These are phyloP conservation scores for Trichosporon asahii DNA, from an alignment of 1,284 basidiomycete genomes.

Conservation along the genomic window DNA sequence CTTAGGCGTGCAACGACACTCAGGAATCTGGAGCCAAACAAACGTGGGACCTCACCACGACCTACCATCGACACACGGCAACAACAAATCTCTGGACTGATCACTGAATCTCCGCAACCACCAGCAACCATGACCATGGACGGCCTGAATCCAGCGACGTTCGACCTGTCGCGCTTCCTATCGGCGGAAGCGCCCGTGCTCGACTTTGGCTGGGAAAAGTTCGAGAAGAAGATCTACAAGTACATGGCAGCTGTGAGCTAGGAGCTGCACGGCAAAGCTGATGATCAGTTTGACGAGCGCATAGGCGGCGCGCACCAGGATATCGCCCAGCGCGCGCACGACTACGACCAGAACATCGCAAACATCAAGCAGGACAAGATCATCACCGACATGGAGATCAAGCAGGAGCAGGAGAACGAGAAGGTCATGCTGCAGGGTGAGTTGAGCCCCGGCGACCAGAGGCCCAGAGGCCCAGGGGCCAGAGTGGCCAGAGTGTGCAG, in stretches of 20 bases:
- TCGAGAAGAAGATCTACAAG: slow-evolving; percentile 38
- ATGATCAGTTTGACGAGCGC: slow-evolving; percentile 37
- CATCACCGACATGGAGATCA: slow-evolving; percentile 42
- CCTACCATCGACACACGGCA: background rate
- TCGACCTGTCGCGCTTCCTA: slow-evolving; percentile 1
- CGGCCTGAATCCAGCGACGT: background rate
- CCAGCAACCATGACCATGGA: background rate
- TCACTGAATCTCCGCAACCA: background rate
- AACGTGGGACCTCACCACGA: background rate
- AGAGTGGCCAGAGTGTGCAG: too few relatives aligned
- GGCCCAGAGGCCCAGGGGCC: too few relatives aligned
- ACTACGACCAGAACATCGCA: background rate
- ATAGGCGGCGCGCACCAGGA: background rate
- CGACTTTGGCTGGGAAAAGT: slow-evolving; percentile 42
- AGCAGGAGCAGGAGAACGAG: slow-evolving; percentile 43
- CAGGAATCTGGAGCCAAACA: background rate
- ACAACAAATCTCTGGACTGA: background rate
- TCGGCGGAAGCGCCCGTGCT: slow-evolving; percentile 23
- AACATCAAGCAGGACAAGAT: slow-evolving; percentile 32
- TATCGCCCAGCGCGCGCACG: background rate
- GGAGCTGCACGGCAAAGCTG: too few relatives aligned
- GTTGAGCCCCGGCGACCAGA: too few relatives aligned
- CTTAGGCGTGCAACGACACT: background rate
- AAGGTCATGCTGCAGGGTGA: slow-evolving; percentile 46
- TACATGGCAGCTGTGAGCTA: slow-evolving; percentile 40